These are phyloP conservation scores for Nakazawaea anatomiae DNA, from an alignment of 805 yeast species.

Conservation along the genomic window DNA sequence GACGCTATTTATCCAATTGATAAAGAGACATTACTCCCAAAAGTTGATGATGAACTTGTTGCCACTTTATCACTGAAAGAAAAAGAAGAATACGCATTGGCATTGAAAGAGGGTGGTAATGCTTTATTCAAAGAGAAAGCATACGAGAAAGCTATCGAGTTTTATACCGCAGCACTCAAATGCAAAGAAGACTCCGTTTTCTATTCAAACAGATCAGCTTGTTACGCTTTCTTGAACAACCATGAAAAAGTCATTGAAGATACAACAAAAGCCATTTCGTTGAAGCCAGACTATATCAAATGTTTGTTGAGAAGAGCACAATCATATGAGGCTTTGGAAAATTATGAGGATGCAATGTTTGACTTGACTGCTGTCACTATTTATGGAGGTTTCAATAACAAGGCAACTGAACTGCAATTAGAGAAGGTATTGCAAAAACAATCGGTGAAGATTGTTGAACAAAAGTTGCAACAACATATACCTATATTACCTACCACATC, in stretches of 20 bases:
- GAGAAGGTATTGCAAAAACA: slow-evolving; percentile 83
- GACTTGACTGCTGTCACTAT: slow-evolving; percentile 88
- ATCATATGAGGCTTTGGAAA: slow-evolving; percentile 79
- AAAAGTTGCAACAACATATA: slow-evolving; percentile 43
- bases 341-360: slow-evolving; percentile 78
- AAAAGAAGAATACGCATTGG: slow-evolving; percentile 60
- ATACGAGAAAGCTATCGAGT: slow-evolving; percentile 69
- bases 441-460: slow-evolving; percentile 67
- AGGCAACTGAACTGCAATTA: slow-evolving; percentile 69
- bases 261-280: slow-evolving; percentile 76
- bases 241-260: slow-evolving; percentile 83
- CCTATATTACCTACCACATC: slow-evolving; percentile 75
- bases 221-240: slow-evolving; percentile 77
- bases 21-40: slow-evolving; percentile 49
- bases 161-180: slow-evolving; percentile 71
- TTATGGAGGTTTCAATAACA: slow-evolving; percentile 76
- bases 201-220: slow-evolving; percentile 95
- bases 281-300: slow-evolving; percentile 88
- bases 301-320: slow-evolving; percentile 90
- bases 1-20: slow-evolving; percentile 44
- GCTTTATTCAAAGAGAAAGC: slow-evolving; percentile 64
- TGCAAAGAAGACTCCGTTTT: slow-evolving; percentile 80
- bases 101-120: slow-evolving; percentile 89
- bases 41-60: slow-evolving; percentile 40
- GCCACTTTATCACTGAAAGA: slow-evolving; percentile 40